Percentiles rank a stretch among this genome's conserved stretches.
phyloP scores from a whole-genome alignment of 257 asterid genomes.

The Phtheirospermum japonicum region DNA sequence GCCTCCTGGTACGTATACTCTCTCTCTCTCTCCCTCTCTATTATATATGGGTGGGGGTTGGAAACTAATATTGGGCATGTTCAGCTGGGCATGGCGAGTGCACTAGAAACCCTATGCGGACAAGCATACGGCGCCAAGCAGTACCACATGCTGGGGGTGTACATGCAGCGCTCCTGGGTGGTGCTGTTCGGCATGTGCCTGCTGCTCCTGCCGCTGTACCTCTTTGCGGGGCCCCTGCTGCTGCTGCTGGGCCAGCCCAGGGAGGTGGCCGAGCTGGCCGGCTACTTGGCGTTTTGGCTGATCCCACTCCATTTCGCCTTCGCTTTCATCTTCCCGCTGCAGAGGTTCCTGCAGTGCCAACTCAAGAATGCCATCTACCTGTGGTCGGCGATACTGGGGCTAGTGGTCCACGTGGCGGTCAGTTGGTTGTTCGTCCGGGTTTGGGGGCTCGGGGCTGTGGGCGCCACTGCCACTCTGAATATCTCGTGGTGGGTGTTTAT shows the following conservation, averaged over 20 bases:
- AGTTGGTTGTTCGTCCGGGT: constrained; percentile 48
- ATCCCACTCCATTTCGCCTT: constrained; percentile 41
- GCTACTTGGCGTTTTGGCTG: constrained; percentile 28
- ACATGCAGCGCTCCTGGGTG: constrained; percentile 42
- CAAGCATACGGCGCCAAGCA: constrained; percentile 40
- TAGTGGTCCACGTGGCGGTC: constrained; percentile 35
- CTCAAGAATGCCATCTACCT: constrained; percentile 49
- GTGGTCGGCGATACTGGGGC: constrained; percentile 36
- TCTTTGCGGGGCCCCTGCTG: constrained; percentile 33
- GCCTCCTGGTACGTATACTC: constrained; percentile 44
- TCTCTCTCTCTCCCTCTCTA: neutral
- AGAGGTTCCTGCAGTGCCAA: constrained; percentile 54
- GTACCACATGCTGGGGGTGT: constrained; percentile 36
- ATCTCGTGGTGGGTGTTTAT: constrained; percentile 58
- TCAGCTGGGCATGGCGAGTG: constrained; percentile 50
- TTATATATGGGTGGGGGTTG: too few relatives aligned
- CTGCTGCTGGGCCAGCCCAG: constrained; percentile 31
- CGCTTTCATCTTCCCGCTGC: constrained; percentile 35
- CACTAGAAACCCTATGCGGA: constrained; percentile 35
- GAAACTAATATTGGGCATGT: too few relatives aligned
- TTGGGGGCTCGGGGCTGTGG: constrained; percentile 43
- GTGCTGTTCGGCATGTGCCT: constrained; percentile 23
- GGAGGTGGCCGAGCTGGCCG: constrained; percentile 38
- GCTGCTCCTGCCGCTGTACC: constrained; percentile 33
- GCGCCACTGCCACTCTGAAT: constrained; percentile 42